Evolutionary conservation across 2,329 filamentous ascomycete species (phyloP), one percentile per base, ranked within the genome.

Genomic region (Ascochyta fabae): DNA sequence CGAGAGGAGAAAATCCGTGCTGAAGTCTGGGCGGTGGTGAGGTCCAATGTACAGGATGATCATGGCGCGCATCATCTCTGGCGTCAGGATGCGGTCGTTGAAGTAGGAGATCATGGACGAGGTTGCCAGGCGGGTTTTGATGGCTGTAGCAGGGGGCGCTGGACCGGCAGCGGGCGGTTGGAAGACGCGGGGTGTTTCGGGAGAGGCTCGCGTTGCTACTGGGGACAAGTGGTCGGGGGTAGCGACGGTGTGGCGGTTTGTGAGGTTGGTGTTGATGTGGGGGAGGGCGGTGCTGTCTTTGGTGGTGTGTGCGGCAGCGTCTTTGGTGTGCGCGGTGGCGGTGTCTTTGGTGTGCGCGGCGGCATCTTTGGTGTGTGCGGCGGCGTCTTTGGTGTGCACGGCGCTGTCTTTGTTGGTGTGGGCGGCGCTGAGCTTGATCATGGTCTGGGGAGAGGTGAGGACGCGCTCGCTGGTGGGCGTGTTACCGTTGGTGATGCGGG

Each of bases 11-110:
- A 92, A 97, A 75, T 99, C 94, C 6, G 90, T 91, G 26, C 86
- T 86, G 74, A 99, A 98, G 72, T 98, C 92, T 0, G 95, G 95
- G 0, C 93, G 88, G 74, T 95, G 91, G 72, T 97, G 90, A 0
- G 93, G 92, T 0, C 95, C 95, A 51, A 99, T 90, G 74, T 99
- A 99, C 4, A 99, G 82, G 62, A 99, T 96, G 62, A 99, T 96
- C 93, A 99, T 98, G 60, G 93, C 92, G 29, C 95, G 90, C 89
- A 98, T 97, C 92, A 98, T 96, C 76, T 99, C 95, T 0, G 95
- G 94, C 0, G 92, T 94, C 13, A 99, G 83, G 26, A 99, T 90
- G 26, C 95, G 89, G 75, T 99, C 95, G 74, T 96, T 95, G 75
- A 97, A 96, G 77, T 98, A 98, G 0, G 94, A 97, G 33, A 99